phyloP scores from a whole-genome alignment of 257 asterid genomes.

The Handroanthus guayacan region DNA sequence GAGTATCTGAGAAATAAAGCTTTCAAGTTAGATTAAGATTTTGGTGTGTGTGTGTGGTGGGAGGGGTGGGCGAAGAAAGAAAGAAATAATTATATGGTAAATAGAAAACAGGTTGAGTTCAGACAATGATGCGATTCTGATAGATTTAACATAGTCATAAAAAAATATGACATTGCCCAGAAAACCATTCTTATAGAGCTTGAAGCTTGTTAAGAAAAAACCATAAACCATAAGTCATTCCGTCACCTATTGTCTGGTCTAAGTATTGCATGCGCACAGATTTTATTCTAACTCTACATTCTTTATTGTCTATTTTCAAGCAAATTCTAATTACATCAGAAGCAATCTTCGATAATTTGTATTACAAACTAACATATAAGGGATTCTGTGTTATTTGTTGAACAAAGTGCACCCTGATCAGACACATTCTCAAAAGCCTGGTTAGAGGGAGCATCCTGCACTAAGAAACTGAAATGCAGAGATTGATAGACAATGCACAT shows the following conservation, averaged over 20 bases:
- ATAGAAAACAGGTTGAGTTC: constrained; percentile 22
- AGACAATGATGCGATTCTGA: constrained; percentile 5
- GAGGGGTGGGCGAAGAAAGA: too few relatives aligned
- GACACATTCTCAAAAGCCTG: constrained; percentile 3
- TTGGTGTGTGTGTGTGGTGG: too few relatives aligned
- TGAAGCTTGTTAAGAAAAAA: background rate
- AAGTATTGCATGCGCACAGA: constrained; percentile 25
- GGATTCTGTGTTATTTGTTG: background rate
- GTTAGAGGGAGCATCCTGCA: constrained; percentile 2
- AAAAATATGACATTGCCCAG: constrained; percentile 3
- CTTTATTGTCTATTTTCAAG: constrained; percentile 6
- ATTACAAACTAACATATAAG: background rate
- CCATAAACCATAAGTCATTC: background rate
- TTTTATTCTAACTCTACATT: background rate
- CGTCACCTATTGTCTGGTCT: background rate
- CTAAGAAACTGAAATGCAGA: constrained; percentile 11
- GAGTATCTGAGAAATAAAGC: constrained; percentile 64
- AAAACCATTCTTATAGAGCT: background rate
- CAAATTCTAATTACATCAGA: constrained; percentile 1
- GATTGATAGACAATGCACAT: constrained; percentile 5
- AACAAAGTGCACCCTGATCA: background rate
- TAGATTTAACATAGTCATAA: constrained; percentile 17
- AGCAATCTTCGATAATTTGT: background rate
- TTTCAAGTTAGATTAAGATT: constrained; percentile 32
- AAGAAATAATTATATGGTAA: constrained; percentile 8